Conservation (phyloP, 106 monocot species). For the Vanilla planifolia region DNA sequence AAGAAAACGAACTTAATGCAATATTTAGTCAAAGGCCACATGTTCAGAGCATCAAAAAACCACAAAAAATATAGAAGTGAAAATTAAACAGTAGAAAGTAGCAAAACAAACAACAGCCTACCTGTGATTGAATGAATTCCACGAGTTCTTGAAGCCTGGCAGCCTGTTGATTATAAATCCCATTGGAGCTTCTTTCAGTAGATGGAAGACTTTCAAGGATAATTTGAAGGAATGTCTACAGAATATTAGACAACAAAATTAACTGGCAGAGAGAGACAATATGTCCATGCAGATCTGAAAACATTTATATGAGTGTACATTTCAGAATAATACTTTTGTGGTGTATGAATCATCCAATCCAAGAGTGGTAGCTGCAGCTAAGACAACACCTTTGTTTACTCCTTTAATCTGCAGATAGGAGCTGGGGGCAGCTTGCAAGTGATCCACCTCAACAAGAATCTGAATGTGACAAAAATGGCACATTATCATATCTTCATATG, state of each 20-base stretch:
- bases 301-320: neutral
- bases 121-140: slow-evolving; percentile 83
- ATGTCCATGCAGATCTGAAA: neutral
- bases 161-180: slow-evolving; percentile 85
- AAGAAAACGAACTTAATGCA: neutral
- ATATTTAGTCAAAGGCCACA: neutral
- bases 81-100: no score
- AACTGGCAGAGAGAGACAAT: neutral
- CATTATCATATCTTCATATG: no score
- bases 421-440: slow-evolving; percentile 58
- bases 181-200: slow-evolving; percentile 54
- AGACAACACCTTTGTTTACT: slow-evolving; percentile 76
- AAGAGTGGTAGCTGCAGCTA: slow-evolving; percentile 65
- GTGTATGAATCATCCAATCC: slow-evolving; percentile 92
- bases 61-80: no score
- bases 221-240: slow-evolving; percentile 92
- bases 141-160: slow-evolving; percentile 83
- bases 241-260: slow-evolving; percentile 9
- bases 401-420: slow-evolving; percentile 97
- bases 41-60: no score
- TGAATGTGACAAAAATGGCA: slow-evolving; percentile 11
- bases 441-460: slow-evolving; percentile 98
- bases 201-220: slow-evolving; percentile 76
- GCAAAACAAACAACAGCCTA: no score
- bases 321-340: slow-evolving; percentile 60